Base-by-base conservation (phyloP, 2,329 filamentous ascomycete genomes). In the Lachnum nothofagi region DNA sequence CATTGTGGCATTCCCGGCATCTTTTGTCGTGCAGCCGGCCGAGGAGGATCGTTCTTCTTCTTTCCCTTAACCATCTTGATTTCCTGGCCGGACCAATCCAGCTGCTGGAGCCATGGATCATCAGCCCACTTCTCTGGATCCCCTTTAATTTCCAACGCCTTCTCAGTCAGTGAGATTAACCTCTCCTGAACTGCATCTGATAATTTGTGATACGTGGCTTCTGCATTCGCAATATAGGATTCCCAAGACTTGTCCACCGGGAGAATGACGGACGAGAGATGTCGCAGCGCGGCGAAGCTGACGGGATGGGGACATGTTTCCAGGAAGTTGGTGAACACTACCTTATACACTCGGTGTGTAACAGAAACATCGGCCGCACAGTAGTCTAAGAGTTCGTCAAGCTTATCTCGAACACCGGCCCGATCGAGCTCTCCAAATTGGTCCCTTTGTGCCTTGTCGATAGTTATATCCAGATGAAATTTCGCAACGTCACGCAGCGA, bases 21-120 rank as follows among this genome's bases (percentile, higher is more conserved):
- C 74, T 97, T 98, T 66, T 98, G 93, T 39, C 86, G 77, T 9
- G 83, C 83, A 6, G 83, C 86, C 24, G 85, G 89, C 38, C 89
- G 76, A 2, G 86, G 85, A 9, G 85, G 83, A 48, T 94, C 88
- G 8, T 72, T 75, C 67, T 95, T 96, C 68, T 86, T 91, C 72
- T 93, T 96, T 3, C 85, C 86, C 65, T 96, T 97, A 19, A 82
- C 83, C 86, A 91, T 93, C 64, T 81, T 91, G 53, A 95, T 77
- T 66, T 95, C 88, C 68, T 97, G 91, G 3, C 88, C 89, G 1
- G 88, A 87, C 93, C 93, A 98, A 72, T 98, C 91, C 44, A 98
- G 78, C 72, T 98, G 93, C 55, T 78, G 79, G 62, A 98, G 69
- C 94, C 94, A 98, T 4, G 91, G 88, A 62, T 98, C 91, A 34